These are phyloP conservation scores for Cinchona pubescens DNA, from an alignment of 257 asterid species.

Conservation along the genomic window DNA sequence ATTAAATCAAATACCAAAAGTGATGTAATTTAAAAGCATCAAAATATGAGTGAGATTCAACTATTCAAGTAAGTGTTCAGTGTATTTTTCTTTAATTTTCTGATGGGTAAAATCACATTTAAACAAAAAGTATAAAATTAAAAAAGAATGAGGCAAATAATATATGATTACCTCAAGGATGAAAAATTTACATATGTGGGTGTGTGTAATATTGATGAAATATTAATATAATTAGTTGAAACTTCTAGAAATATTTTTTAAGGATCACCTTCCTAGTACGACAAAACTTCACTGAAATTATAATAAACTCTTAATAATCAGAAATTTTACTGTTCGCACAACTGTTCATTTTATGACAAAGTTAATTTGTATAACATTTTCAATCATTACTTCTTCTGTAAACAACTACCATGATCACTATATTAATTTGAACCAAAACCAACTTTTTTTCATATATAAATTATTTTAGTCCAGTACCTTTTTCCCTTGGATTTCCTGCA, in stretches of 20 bases:
- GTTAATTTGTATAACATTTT: background rate
- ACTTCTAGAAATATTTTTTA: background rate
- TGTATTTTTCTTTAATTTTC: background rate
- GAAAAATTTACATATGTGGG: background rate
- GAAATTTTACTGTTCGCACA: background rate
- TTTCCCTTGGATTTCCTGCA: background rate
- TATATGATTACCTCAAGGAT: background rate
- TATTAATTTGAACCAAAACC: background rate
- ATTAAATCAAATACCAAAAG: slow-evolving; percentile 16
- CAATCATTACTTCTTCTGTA: background rate
- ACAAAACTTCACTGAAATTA: slow-evolving; percentile 4
- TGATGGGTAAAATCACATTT: background rate
- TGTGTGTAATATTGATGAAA: background rate
- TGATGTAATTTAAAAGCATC: background rate
- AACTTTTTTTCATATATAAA: too few relatives aligned
- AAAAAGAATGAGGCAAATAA: background rate
- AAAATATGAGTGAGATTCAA: background rate
- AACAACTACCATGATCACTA: background rate
- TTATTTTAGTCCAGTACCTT: background rate
- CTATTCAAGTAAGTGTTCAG: background rate
- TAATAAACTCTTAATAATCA: background rate
- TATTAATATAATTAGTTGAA: background rate
- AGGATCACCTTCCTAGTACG: background rate
- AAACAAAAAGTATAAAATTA: too few relatives aligned
- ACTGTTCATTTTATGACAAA: background rate